A percentile compares a stretch with the other conserved stretches of the same genome.
phyloP scores from a whole-genome alignment of 805 yeast species.

The Saturnispora saitoi region DNA sequence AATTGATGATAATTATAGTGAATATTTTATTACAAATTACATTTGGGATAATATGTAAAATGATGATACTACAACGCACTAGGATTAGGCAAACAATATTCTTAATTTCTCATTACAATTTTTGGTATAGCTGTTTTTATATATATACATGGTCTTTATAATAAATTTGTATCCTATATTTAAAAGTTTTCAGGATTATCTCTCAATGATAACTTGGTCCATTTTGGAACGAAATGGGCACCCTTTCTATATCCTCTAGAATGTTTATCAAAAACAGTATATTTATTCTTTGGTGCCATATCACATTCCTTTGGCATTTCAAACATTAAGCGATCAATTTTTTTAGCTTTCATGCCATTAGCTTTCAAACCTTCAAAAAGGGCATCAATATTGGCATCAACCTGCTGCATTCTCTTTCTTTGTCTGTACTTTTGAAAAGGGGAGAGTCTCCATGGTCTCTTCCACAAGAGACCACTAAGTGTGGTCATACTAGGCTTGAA shows the following conservation, averaged over 20 bases:
- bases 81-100: too few species aligned
- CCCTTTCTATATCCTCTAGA: constrained; percentile 78
- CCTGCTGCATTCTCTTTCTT: constrained; percentile 71
- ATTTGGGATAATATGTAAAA: constrained; percentile 64
- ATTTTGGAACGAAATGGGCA: constrained; percentile 79
- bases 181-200: constrained; percentile 67
- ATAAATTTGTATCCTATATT: background rate
- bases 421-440: constrained; percentile 74
- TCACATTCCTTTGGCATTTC: constrained; percentile 70
- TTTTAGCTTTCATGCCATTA: constrained; percentile 27
- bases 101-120: background rate
- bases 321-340: constrained; percentile 31
- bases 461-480: constrained; percentile 75
- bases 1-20: constrained; percentile 46
- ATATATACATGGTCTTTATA: background rate
- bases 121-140: background rate
- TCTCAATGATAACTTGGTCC: constrained; percentile 81
- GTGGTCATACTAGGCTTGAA: constrained; percentile 50
- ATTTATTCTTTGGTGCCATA: constrained; percentile 78
- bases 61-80: too few species aligned
- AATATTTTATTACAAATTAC: constrained; percentile 63
- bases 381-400: constrained; percentile 68
- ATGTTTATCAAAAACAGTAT: constrained; percentile 73
- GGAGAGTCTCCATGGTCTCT: constrained; percentile 72
- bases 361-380: constrained; percentile 42